A percentile compares a stretch with the other conserved stretches of the same genome.
Conservation (phyloP, 108 stramenopile species). For the Pseudonitzschia multiseries region DNA sequence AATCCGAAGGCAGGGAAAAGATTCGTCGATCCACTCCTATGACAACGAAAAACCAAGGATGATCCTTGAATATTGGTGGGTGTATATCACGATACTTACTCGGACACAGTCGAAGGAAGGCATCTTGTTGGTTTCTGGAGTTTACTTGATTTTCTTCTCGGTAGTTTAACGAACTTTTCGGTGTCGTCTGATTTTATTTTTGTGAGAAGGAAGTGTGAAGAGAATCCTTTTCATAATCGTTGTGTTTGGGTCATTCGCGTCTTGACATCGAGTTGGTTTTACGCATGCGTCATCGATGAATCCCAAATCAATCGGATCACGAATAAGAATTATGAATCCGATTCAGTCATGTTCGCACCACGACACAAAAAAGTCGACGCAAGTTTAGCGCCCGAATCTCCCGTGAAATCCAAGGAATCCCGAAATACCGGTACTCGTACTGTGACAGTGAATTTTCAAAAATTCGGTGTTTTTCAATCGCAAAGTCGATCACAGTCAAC, state of each 20-base stretch:
- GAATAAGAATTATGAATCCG: background rate
- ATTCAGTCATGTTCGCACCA: constrained; percentile 3
- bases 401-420: no score
- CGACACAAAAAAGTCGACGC: constrained; percentile 10
- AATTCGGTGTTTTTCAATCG: no score
- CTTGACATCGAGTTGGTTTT: background rate
- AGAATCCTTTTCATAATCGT: background rate
- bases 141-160: background rate
- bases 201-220: background rate
- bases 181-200: background rate
- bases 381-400: background rate
- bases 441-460: no score
- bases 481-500: no score
- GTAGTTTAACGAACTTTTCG: background rate
- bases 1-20: no score
- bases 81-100: background rate
- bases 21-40: no score
- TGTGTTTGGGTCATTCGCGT: background rate
- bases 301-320: background rate
- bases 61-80: no score
- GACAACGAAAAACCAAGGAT: no score
- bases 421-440: no score
- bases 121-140: background rate
- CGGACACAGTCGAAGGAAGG: constrained; percentile 3
- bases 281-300: background rate